These are phyloP conservation scores for Tulasnella sp. DNA, from an alignment of 768 basidiomycete genomes.

Conservation along the genomic window DNA sequence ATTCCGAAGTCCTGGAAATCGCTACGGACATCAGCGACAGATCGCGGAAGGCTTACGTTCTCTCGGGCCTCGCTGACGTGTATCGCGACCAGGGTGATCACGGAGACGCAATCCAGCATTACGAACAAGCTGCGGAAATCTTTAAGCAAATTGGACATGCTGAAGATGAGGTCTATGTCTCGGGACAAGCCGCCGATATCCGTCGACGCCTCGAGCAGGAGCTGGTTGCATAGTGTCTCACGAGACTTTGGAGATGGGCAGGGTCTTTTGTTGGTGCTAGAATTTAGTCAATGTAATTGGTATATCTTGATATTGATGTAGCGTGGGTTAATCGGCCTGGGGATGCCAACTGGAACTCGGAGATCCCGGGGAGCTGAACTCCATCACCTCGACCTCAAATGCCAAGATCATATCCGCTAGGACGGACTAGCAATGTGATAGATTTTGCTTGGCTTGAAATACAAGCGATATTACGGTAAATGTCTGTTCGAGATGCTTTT, in stretches of 20 bases:
- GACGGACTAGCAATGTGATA: neutral
- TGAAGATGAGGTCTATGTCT: neutral
- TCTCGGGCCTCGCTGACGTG: neutral
- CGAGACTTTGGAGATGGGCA: no score
- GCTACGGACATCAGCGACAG: neutral
- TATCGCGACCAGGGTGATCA: neutral
- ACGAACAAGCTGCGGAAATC: neutral
- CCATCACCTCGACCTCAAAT: neutral
- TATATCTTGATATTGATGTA: no score
- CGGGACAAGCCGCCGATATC: neutral
- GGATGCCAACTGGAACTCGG: no score
- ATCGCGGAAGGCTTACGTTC: neutral
- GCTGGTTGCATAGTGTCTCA: no score
- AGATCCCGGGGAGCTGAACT: no score
- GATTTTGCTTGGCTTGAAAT: neutral
- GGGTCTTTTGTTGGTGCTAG: no score
- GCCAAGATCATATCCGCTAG: neutral
- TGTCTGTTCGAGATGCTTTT: neutral
- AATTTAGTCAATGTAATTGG: no score
- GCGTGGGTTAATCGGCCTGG: no score
- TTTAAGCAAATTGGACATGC: neutral
- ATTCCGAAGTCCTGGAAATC: no score
- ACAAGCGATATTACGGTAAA: neutral
- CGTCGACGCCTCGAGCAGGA: neutral
- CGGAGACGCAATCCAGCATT: neutral